Conservation (phyloP, 2,329 filamentous ascomycete genomes). For the Cladosporium sp. region DNA sequence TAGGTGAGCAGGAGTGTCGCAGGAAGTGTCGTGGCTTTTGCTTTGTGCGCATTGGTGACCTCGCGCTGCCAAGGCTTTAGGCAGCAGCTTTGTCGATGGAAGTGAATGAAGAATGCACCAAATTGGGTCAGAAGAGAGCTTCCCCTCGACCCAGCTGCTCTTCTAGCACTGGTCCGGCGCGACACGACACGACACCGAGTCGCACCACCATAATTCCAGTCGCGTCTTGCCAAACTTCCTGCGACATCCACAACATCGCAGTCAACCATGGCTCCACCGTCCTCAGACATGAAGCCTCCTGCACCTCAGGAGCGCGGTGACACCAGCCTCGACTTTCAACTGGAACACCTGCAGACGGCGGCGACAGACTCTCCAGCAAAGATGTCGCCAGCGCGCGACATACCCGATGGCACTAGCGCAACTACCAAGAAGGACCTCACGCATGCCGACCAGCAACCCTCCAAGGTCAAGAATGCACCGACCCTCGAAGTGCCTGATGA, state of each 20-base stretch:
- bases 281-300: not conserved
- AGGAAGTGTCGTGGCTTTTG: not conserved
- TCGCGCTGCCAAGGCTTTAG: not conserved
- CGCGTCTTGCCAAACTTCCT: not conserved
- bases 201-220: not conserved
- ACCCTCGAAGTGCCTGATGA: not conserved
- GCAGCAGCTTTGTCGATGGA: not conserved
- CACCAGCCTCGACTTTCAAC: not conserved
- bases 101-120: not conserved
- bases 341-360: not conserved
- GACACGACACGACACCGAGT: not conserved
- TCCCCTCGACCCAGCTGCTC: not conserved
- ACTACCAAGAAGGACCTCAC: not conserved
- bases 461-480: not conserved
- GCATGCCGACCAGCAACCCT: not conserved
- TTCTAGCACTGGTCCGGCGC: not conserved
- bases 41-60: not conserved
- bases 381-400: not conserved
- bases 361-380: not conserved
- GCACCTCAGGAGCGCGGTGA: not conserved
- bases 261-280: not conserved
- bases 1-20: not conserved
- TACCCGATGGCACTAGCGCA: not conserved
- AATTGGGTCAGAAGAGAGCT: not conserved
- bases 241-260: not conserved